Evolutionary conservation across 768 basidiomycete genomes (phyloP).

Genomic region (Mycena galericulata): DNA sequence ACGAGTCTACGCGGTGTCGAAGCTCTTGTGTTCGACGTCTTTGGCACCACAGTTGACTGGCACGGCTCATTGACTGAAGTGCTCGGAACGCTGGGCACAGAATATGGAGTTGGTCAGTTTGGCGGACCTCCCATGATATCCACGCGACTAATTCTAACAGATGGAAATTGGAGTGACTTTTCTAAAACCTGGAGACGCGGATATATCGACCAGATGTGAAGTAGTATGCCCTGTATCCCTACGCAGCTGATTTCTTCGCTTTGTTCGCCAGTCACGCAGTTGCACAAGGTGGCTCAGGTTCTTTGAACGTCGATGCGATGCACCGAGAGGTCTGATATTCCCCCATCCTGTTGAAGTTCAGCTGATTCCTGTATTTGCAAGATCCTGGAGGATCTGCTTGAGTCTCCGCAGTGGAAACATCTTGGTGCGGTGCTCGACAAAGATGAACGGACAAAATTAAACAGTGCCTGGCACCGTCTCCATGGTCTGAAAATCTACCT

Average conservation of each 20-base stretch:
- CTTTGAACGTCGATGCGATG: conserved; percentile 63
- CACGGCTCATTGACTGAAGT: conserved; percentile 47
- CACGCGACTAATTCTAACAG: conserved; percentile 14
- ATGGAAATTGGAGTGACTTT: conserved; percentile 59
- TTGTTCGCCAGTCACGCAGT: conserved; percentile 50
- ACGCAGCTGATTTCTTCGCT: not conserved
- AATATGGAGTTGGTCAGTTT: conserved; percentile 42
- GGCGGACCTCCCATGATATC: not conserved
- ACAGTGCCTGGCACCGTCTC: conserved; percentile 68
- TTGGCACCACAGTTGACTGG: conserved; percentile 66
- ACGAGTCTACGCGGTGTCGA: conserved; percentile 44
- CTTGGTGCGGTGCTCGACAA: conserved; percentile 61
- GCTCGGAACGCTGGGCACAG: conserved; percentile 43
- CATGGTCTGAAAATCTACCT: conserved; percentile 50
- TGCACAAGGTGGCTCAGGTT: conserved; percentile 57
- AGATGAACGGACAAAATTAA: conserved; percentile 56
- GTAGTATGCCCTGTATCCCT: conserved; percentile 1
- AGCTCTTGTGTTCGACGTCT: conserved; percentile 60
- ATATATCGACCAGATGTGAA: conserved; percentile 61
- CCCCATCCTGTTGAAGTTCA: too few species aligned
- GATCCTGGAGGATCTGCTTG: conserved; percentile 70
- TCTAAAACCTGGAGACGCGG: conserved; percentile 68
- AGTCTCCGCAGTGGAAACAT: conserved; percentile 61
- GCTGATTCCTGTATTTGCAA: conserved; percentile 35
- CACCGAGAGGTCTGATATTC: conserved; percentile 62